Percentiles rank a stretch among this genome's conserved stretches.
These are phyloP conservation scores for Pythium folliculosum DNA, from an alignment of 352 stramenopile species.

Conservation along the genomic window DNA sequence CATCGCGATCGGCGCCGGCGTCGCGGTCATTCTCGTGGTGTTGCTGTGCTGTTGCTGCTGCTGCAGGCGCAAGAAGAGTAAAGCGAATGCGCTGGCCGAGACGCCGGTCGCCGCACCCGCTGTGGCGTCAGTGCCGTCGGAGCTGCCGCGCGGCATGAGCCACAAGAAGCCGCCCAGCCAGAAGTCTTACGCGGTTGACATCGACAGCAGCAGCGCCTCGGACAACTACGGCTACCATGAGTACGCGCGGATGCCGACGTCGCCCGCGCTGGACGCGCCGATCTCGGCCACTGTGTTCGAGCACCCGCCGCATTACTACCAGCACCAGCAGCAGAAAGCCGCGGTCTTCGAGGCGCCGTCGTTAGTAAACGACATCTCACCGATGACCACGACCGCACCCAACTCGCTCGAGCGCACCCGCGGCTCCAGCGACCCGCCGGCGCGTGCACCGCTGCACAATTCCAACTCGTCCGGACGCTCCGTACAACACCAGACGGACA, in stretches of 20 bases:
- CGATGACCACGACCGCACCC: background rate
- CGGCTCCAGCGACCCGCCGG: background rate
- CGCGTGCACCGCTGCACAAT: background rate
- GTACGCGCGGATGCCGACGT: conserved; percentile 18
- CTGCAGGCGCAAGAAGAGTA: conserved; percentile 5
- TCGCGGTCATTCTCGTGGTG: conserved; percentile 6
- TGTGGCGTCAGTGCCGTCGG: background rate
- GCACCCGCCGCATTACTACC: conserved; percentile 1
- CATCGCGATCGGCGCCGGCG: conserved; percentile 9
- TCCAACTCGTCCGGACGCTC: conserved; percentile 11
- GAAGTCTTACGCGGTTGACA: background rate
- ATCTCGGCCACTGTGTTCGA: conserved; percentile 1
- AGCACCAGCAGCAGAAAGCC: conserved; percentile 3
- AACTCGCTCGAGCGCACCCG: background rate
- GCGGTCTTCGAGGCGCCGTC: conserved; percentile 6
- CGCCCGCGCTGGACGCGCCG: background rate
- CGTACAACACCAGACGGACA: background rate
- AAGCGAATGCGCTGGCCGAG: background rate
- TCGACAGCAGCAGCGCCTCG: background rate
- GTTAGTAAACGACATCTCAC: background rate
- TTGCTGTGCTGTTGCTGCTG: conserved; percentile 18
- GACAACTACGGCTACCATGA: background rate
- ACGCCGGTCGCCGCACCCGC: background rate
- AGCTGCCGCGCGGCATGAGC: background rate
- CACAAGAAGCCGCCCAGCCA: conserved; percentile 8